Evolutionary conservation across 2,329 filamentous ascomycete species (phyloP), one percentile per base, ranked within the genome.

Genomic region (Ceratocystis papillata): DNA sequence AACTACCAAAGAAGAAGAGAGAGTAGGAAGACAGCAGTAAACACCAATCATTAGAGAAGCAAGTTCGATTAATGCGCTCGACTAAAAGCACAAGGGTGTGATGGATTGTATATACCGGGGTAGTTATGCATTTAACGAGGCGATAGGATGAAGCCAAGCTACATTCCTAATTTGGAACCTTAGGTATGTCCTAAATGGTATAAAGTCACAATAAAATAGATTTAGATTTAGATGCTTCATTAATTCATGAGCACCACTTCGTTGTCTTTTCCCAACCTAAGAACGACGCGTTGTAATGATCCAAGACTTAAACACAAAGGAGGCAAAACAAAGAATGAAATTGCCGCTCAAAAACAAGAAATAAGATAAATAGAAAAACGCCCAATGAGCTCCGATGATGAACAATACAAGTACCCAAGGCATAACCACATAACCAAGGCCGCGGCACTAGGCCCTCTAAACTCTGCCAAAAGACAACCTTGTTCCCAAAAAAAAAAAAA

Each of bases 401-500:
- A 53, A 55, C 48, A 10, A 53, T 37, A 41, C 37, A 63, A 50
- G n/a, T 30, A 59, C 20, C 10, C 55, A 59, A 48, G 33, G 48
- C 62, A 64, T 64, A n/a, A 64, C 62, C 30, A 30, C 46, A 57
- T 64, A 64, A 53, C 50, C 20, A 64, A 28, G n/a, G 17, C 37
- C 10, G 37, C 30, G 46, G 5, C 46, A n/a, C 62, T 30, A 53
- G 22, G 46, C 22, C 10, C 62, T 17, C 12, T n/a, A 12, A 25
- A 28, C 45, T 22, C 3, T 5, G 25, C 17, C 55, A 30, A 41
- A 8, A 2, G 61, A 61, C 25, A 25, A 33, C 63, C 20, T 41
- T 15, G 7, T 7, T 37, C 17, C 25, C 25, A 17, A 28, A n/a
- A 55, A 37, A 15, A 37, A 15, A 30, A 25, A 10, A 53, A 33